Evolutionary conservation across 805 yeast species (phyloP).

Genomic region (Suhomyces emberorum): DNA sequence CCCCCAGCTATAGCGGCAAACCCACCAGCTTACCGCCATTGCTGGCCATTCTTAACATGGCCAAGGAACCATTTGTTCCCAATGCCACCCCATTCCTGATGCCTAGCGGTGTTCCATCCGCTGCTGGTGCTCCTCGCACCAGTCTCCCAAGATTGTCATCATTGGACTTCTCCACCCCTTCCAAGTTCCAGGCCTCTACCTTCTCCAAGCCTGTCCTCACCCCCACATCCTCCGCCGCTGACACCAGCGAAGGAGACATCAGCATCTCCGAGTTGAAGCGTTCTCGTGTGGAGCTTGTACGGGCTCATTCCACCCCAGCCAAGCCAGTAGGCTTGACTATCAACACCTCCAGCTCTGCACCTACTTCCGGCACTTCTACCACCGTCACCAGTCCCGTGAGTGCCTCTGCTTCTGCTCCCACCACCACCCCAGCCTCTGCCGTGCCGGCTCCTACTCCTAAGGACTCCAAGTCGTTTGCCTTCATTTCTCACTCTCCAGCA

Average conservation of each 20-base stretch:
- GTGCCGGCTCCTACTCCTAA: constrained; percentile 85
- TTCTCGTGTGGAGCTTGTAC: neutral
- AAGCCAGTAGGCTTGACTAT: neutral
- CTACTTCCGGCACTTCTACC: neutral
- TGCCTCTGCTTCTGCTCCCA: constrained; percentile 2
- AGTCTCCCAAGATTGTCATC: constrained; percentile 24
- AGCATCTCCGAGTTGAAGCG: constrained; percentile 8
- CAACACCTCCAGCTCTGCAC: neutral
- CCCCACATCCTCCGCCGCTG: constrained; percentile 11
- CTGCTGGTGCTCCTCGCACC: constrained; percentile 1
- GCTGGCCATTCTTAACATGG: constrained; percentile 26
- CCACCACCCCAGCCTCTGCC: constrained; percentile 16
- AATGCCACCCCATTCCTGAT: constrained; percentile 10
- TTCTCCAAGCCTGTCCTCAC: constrained; percentile 3
- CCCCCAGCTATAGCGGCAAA: constrained; percentile 14
- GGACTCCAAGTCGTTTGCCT: constrained; percentile 57
- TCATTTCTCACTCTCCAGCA: constrained; percentile 88
- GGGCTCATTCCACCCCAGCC: neutral
- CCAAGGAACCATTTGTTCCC: constrained; percentile 2
- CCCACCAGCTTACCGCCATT: constrained; percentile 40
- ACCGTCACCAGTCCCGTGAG: neutral
- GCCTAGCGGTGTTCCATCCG: constrained; percentile 7
- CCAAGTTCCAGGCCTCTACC: constrained; percentile 3
- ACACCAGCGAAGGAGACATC: constrained; percentile 11
- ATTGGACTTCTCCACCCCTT: constrained; percentile 16